phyloP scores from a whole-genome alignment of 768 basidiomycete genomes.

The Panaeolus cyanescens region DNA sequence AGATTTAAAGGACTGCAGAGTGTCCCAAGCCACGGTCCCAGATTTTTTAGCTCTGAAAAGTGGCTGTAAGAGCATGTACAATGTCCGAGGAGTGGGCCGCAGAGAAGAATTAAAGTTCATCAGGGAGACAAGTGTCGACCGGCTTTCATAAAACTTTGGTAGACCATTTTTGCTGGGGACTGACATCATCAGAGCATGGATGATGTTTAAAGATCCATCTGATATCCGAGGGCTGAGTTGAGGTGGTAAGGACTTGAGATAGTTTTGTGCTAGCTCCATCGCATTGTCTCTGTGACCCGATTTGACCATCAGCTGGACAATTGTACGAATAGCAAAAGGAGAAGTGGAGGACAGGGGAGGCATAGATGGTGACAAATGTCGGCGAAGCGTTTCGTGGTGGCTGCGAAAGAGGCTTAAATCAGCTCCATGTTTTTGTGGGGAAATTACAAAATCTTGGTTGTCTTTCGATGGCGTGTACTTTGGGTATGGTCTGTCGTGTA shows the following conservation, averaged over 20 bases:
- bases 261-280: conserved; percentile 44
- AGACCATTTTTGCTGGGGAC: conserved; percentile 36
- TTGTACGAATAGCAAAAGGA: conserved; percentile 43
- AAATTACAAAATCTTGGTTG: background rate
- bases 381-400: conserved; percentile 17
- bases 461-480: background rate
- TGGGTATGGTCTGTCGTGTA: background rate
- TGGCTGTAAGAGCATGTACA: conserved; percentile 58
- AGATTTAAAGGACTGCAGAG: conserved; percentile 45
- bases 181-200: conserved; percentile 52
- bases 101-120: conserved; percentile 49
- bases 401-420: conserved; percentile 6
- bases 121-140: conserved; percentile 45
- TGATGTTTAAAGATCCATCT: conserved; percentile 47
- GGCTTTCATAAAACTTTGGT: conserved; percentile 43
- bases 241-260: conserved; percentile 50
- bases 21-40: conserved; percentile 52
- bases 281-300: conserved; percentile 40
- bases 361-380: conserved; percentile 15
- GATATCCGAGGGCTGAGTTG: conserved; percentile 35
- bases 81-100: conserved; percentile 57
- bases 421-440: background rate
- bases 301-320: conserved; percentile 50
- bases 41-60: conserved; percentile 50
- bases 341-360: conserved; percentile 34